Evolutionary conservation across 257 asterid genomes (phyloP), one percentile per base, ranked within the genome.

Genomic region (Vinca minor): DNA sequence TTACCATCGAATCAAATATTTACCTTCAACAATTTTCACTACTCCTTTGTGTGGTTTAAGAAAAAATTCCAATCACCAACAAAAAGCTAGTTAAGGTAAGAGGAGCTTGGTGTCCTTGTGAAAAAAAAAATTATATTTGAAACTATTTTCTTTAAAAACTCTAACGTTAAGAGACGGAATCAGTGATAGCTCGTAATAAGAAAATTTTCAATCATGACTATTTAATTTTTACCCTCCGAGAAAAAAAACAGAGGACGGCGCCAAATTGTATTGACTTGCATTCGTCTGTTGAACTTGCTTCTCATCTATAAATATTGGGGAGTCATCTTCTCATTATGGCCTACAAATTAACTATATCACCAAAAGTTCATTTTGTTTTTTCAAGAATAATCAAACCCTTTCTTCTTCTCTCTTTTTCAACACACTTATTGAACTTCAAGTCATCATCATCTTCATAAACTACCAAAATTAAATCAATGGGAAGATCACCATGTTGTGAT

Each of bases 401-500:
- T 34, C 38, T 34, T 34, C 48, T 34, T 14, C 29, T 57, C n/a
- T n/a, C n/a, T 26, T 35, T 50, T 56, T 9, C 32, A n/a, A 18
- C 17, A 36, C 65, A 55, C 35, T 63, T 52, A 0, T 42, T 26
- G 14, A 25, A 39, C 32, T 31, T 14, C 63, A 42, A 48, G n/a
- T n/a, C n/a, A n/a, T n/a, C n/a, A n/a, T n/a, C n/a, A n/a, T n/a
- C n/a, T n/a, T n/a, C n/a, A n/a, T n/a, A n/a, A n/a, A n/a, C n/a
- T n/a, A n/a, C n/a, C n/a, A n/a, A n/a, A n/a, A n/a, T n/a, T n/a
- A n/a, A 58, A 39, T 39, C 4, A 2, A 34, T 88, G 96, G 96
- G 95, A 67, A 86, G 96, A 82, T 77, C 96, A 52, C 96, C 95
- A 13, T 81, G 93, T 26, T 82, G 95, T 79, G 90, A 86, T 69